phyloP scores from a whole-genome alignment of 495 filamentous ascomycete species.

The Penicillium paradoxum region DNA sequence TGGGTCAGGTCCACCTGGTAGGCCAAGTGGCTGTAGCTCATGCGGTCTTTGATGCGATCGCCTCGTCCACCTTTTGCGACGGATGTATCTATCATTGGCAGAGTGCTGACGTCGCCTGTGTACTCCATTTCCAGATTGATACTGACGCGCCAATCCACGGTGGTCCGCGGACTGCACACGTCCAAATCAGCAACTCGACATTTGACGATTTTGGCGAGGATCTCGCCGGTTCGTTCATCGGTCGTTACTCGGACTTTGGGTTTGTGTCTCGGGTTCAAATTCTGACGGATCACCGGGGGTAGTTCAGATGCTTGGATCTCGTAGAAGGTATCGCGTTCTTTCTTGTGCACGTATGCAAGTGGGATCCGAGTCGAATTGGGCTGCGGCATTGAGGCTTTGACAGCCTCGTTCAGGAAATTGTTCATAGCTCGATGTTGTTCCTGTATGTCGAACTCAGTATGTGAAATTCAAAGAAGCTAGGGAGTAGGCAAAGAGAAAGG shows the following conservation, averaged over 20 bases:
- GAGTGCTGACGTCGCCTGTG: conserved; percentile 58
- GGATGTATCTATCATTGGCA: conserved; percentile 34
- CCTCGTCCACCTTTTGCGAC: conserved; percentile 33
- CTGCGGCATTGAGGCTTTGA: conserved; percentile 44
- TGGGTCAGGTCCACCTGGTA: conserved; percentile 91
- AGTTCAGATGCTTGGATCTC: conserved; percentile 60
- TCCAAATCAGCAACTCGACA: conserved; percentile 77
- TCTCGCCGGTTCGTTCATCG: conserved; percentile 64
- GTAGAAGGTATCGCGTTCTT: conserved; percentile 76
- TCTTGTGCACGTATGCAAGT: conserved; percentile 74
- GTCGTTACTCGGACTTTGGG: conserved; percentile 72
- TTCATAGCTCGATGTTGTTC: conserved; percentile 74
- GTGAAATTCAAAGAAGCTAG: too few species aligned
- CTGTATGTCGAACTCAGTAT: conserved; percentile 35
- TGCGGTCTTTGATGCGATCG: conserved; percentile 75
- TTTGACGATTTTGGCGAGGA: conserved; percentile 85
- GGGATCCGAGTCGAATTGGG: conserved; percentile 51
- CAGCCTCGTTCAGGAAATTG: conserved; percentile 67
- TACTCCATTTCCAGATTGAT: conserved; percentile 87
- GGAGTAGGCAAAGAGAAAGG: neutral
- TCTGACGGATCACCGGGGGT: conserved; percentile 50
- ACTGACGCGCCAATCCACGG: conserved; percentile 82
- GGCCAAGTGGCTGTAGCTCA: conserved; percentile 78
- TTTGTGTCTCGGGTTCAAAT: conserved; percentile 53
- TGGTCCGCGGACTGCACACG: conserved; percentile 63